These are phyloP conservation scores for Vachellia collinsii DNA, from an alignment of 306 rosid species.

Conservation along the genomic window DNA sequence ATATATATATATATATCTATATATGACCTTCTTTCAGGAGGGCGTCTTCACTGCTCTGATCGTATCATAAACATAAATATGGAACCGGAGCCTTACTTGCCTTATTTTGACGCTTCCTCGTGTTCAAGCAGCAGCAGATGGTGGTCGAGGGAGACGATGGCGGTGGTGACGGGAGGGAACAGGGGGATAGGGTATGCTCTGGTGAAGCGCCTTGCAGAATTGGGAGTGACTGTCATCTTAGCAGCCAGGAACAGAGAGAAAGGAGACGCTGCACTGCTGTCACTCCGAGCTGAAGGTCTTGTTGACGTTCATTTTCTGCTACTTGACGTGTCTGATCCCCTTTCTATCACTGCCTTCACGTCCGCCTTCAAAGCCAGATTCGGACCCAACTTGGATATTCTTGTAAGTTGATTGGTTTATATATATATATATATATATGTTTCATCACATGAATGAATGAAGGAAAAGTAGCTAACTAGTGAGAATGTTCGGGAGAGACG, in stretches of 20 bases:
- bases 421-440: neutral
- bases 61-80: neutral
- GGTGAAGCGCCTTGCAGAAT: constrained; percentile 63
- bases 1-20: too few relatives aligned
- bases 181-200: constrained; percentile 83
- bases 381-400: constrained; percentile 71
- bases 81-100: constrained; percentile 11
- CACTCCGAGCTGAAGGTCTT: constrained; percentile 51
- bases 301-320: constrained; percentile 43
- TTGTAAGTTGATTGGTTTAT: constrained; percentile 41
- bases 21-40: neutral
- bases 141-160: constrained; percentile 83
- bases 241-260: constrained; percentile 66
- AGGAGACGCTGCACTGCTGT: constrained; percentile 60
- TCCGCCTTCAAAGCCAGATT: constrained; percentile 56
- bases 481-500: constrained; percentile 52
- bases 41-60: neutral
- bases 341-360: constrained; percentile 58
- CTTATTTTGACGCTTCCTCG: neutral
- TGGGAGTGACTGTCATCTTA: constrained; percentile 70
- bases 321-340: constrained; percentile 75
- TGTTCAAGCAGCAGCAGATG: constrained; percentile 46
- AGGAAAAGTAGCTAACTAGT: constrained; percentile 58
- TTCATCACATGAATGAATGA: neutral
- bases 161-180: constrained; percentile 90